Conservation (phyloP, 768 basidiomycete genomes). For the Tephrocybe sp. region DNA sequence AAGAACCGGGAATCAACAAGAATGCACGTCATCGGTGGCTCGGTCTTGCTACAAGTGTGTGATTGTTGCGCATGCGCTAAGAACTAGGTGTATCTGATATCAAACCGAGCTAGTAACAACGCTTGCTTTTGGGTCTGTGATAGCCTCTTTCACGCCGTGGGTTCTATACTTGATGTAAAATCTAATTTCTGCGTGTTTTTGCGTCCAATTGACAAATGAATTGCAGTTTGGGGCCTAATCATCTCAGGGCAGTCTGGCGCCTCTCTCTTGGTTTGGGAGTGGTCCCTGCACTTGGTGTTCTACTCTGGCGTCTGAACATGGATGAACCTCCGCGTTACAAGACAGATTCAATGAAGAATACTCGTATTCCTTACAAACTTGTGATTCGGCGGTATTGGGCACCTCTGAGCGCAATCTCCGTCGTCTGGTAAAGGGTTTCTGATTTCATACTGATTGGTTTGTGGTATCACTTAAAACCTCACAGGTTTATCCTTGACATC, state of each 20-base stretch:
- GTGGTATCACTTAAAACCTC: background rate
- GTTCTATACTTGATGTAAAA: slow-evolving; percentile 87
- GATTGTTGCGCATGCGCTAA: too few relatives aligned
- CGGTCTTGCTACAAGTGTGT: slow-evolving; percentile 78
- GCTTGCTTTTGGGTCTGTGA: slow-evolving; percentile 80
- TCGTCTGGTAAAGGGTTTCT: slow-evolving; percentile 60
- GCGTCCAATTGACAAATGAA: too few relatives aligned
- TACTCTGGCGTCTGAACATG: slow-evolving; percentile 85
- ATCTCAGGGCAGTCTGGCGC: slow-evolving; percentile 85
- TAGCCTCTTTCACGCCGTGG: slow-evolving; percentile 77
- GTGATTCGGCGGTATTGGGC: slow-evolving; percentile 79
- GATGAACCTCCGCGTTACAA: slow-evolving; percentile 75
- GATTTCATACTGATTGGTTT: background rate
- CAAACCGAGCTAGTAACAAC: slow-evolving; percentile 55
- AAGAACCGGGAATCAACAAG: slow-evolving; percentile 73
- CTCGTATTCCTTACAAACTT: slow-evolving; percentile 74
- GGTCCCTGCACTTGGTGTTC: slow-evolving; percentile 73
- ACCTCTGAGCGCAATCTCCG: slow-evolving; percentile 65
- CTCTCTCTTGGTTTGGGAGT: slow-evolving; percentile 80
- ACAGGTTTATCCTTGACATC: slow-evolving; percentile 76
- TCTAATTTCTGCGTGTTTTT: too few relatives aligned
- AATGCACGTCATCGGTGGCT: slow-evolving; percentile 84
- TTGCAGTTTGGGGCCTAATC: slow-evolving; percentile 66
- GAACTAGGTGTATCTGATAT: background rate
- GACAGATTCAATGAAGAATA: slow-evolving; percentile 75